Conservation (phyloP, 257 asterid genomes). For the Penstemon barbatus region DNA sequence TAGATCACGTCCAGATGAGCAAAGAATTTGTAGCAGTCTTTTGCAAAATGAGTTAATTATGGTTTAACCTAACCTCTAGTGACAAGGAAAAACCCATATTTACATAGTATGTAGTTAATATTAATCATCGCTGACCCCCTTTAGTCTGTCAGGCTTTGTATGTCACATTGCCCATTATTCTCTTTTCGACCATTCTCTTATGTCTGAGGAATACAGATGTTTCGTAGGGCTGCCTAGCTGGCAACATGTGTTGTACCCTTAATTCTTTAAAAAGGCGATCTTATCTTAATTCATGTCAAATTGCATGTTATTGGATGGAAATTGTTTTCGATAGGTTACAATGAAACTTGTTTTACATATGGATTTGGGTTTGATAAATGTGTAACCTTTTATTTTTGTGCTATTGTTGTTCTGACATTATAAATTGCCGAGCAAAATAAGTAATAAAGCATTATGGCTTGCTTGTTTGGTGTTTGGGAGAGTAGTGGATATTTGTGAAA, state of each 20-base stretch:
- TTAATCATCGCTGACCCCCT: conserved; percentile 39
- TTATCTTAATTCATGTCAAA: conserved; percentile 33
- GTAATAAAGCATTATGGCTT: background rate
- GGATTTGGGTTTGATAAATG: background rate
- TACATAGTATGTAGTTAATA: conserved; percentile 53
- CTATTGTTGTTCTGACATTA: background rate
- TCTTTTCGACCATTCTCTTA: conserved; percentile 46
- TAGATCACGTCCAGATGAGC: conserved; percentile 33
- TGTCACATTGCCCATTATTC: conserved; percentile 39
- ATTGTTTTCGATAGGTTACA: background rate
- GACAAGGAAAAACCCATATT: conserved; percentile 32
- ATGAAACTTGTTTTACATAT: background rate
- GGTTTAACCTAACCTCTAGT: conserved; percentile 56
- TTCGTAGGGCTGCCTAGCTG: conserved; percentile 32
- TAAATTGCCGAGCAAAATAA: too few species aligned
- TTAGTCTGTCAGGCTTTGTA: conserved; percentile 34
- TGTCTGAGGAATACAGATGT: conserved; percentile 53
- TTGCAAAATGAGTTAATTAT: conserved; percentile 32
- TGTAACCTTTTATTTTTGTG: background rate
- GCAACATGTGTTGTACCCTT: conserved; percentile 37
- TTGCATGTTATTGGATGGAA: conserved; percentile 43
- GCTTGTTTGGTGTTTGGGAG: background rate
- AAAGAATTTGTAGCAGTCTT: conserved; percentile 36
- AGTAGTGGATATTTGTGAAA: too few species aligned
- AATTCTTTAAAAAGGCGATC: conserved; percentile 38